Evolutionary conservation across 2,329 filamentous ascomycete genomes (phyloP).

Genomic region (Fusarium sp.): DNA sequence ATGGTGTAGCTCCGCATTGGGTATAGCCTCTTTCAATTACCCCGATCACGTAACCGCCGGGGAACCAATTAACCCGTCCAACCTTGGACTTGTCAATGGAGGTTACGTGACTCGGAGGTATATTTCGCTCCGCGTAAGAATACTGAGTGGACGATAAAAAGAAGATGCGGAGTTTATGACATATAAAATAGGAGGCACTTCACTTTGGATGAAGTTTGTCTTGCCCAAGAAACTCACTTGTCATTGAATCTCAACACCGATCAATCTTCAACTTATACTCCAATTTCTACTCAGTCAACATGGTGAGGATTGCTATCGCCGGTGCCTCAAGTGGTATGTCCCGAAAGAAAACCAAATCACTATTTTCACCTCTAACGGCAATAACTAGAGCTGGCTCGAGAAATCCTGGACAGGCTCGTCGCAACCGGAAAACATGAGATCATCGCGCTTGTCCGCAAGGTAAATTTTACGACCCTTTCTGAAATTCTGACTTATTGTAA

Average conservation of each 20-base stretch:
- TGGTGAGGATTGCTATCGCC: slow-evolving; percentile 18
- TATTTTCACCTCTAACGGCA: background rate
- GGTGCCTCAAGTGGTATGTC: slow-evolving; percentile 8
- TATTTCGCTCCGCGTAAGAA: background rate
- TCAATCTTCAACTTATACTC: background rate
- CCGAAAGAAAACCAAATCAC: too few species aligned
- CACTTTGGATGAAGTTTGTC: background rate
- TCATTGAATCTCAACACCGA: background rate
- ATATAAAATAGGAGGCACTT: background rate
- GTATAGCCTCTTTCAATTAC: background rate
- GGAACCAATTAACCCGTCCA: background rate
- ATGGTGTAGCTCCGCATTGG: background rate
- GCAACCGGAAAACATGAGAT: slow-evolving; percentile 1
- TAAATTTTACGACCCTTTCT: rapidly evolving
- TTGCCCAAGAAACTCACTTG: too few species aligned
- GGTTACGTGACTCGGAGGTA: slow-evolving; percentile 7
- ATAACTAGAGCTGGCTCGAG: background rate
- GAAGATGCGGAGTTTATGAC: background rate
- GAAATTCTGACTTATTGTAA: rapidly evolving
- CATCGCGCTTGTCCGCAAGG: background rate
- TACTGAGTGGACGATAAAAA: too few species aligned
- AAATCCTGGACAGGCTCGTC: slow-evolving; percentile 15
- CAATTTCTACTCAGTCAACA: background rate
- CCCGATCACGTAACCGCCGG: slow-evolving; percentile 27
- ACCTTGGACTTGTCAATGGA: background rate